Conservation (phyloP, 208 protist genomes). For the Crithidia brevicula region DNA sequence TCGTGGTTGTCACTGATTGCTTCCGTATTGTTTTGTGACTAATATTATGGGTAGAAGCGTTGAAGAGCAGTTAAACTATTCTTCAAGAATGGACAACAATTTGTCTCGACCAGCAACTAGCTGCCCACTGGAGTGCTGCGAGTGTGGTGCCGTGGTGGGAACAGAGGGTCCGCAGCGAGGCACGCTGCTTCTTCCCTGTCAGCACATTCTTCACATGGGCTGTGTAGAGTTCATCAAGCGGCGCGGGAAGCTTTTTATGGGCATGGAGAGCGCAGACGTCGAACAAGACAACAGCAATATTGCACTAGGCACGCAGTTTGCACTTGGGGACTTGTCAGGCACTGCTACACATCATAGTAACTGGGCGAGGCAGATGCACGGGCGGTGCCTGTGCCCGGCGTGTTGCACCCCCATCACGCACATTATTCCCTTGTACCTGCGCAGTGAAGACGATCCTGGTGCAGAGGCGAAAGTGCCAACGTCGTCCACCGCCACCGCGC, state of each 20-base stretch:
- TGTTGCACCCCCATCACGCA: conserved; percentile 42
- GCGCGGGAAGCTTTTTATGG: conserved; percentile 27
- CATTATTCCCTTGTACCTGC: conserved; percentile 62
- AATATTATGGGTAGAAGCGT: too few species aligned
- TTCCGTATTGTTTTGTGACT: too few species aligned
- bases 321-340: not conserved
- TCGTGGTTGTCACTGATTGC: too few species aligned
- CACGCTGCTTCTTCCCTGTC: conserved; percentile 77
- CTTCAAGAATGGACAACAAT: not conserved
- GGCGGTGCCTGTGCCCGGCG: conserved; percentile 46
- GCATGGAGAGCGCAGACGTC: conserved; percentile 20
- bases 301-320: too few species aligned
- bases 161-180: conserved; percentile 66
- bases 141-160: conserved; percentile 71
- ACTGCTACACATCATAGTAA: not conserved
- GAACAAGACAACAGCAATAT: conserved; percentile 15
- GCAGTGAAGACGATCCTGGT: conserved; percentile 23
- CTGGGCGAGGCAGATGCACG: conserved; percentile 13
- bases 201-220: conserved; percentile 82
- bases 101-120: not conserved
- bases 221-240: conserved; percentile 77
- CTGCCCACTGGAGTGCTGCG: conserved; percentile 60
- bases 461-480: not conserved
- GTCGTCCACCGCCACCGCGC: not conserved
- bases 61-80: too few species aligned